Percentiles rank a stretch among this genome's conserved stretches.
Evolutionary conservation across 139 green algal species (phyloP).

Genomic region (Picochlorum sp.): DNA sequence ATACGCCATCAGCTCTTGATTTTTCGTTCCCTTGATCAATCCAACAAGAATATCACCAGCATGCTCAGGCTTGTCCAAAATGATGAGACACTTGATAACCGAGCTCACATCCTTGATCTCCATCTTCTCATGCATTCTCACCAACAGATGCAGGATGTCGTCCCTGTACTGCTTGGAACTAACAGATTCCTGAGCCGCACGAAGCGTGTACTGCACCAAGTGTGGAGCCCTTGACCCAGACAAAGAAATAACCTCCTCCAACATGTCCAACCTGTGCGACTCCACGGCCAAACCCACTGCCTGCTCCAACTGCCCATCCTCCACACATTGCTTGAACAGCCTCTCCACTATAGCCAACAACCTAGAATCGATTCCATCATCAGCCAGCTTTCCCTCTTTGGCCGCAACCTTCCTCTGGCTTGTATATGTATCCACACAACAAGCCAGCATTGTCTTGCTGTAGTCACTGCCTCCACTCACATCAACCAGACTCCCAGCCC

Average conservation of each 20-base stretch:
- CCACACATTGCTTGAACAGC: constrained; percentile 75
- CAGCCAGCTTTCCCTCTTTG: constrained; percentile 23
- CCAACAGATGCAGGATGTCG: constrained; percentile 68
- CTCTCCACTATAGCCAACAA: constrained; percentile 86
- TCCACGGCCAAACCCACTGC: constrained; percentile 93
- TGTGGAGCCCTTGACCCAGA: constrained; percentile 23
- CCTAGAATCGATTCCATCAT: constrained; percentile 59
- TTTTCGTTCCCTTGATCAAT: constrained; percentile 60
- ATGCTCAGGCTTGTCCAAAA: constrained; percentile 72
- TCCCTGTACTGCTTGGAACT: constrained; percentile 73
- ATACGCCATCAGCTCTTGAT: constrained; percentile 80
- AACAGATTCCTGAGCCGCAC: constrained; percentile 70
- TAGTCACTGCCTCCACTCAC: constrained; percentile 85
- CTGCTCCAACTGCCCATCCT: constrained; percentile 81
- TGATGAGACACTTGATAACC: constrained; percentile 88
- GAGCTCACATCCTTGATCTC: constrained; percentile 60
- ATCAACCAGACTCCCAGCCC: constrained; percentile 87
- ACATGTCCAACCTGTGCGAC: constrained; percentile 73
- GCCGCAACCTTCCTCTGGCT: constrained; percentile 41
- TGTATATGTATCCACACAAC: constrained; percentile 94
- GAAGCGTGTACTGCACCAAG: constrained; percentile 74
- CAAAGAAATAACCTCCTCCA: constrained; percentile 56
- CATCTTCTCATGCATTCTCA: constrained; percentile 62
- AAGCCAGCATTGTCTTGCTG: constrained; percentile 87
- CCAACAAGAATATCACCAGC: constrained; percentile 74